Conservation (phyloP, 2,329 filamentous ascomycete species). For the Trichoderma brevicompactum region DNA sequence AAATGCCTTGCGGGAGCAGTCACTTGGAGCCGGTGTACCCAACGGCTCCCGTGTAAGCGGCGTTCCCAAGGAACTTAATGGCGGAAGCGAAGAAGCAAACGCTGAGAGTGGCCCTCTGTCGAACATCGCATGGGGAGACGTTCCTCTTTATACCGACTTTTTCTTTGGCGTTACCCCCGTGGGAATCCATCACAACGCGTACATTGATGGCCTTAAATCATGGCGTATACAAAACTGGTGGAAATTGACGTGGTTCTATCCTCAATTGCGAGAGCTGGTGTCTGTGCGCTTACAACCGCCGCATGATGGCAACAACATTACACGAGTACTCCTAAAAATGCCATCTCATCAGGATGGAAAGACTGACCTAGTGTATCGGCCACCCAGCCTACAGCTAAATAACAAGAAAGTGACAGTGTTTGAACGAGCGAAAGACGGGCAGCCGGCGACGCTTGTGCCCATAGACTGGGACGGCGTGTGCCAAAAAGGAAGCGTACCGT, state of each 20-base stretch:
- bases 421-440: background rate
- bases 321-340: background rate
- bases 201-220: constrained; percentile 14
- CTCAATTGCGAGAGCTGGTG: constrained; percentile 6
- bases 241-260: constrained; percentile 15
- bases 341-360: background rate
- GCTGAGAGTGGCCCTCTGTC: background rate
- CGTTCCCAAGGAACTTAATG: background rate
- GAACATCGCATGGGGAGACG: background rate
- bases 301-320: no score
- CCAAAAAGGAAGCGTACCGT: constrained; percentile 9
- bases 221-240: background rate
- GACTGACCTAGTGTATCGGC: background rate
- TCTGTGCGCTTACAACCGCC: background rate
- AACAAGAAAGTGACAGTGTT: constrained; percentile 8
- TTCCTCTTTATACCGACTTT: constrained; percentile 14
- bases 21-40: constrained; percentile 33
- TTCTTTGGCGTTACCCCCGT: constrained; percentile 8
- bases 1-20: constrained; percentile 34
- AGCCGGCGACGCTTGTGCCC: background rate
- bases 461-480: constrained; percentile 15
- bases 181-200: constrained; percentile 24
- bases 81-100: background rate
- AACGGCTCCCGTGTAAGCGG: background rate
- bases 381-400: background rate